Evolutionary conservation across 2,329 filamentous ascomycete species (phyloP), one percentile per base, ranked within the genome.

Genomic region (Thielaviopsis populi): DNA sequence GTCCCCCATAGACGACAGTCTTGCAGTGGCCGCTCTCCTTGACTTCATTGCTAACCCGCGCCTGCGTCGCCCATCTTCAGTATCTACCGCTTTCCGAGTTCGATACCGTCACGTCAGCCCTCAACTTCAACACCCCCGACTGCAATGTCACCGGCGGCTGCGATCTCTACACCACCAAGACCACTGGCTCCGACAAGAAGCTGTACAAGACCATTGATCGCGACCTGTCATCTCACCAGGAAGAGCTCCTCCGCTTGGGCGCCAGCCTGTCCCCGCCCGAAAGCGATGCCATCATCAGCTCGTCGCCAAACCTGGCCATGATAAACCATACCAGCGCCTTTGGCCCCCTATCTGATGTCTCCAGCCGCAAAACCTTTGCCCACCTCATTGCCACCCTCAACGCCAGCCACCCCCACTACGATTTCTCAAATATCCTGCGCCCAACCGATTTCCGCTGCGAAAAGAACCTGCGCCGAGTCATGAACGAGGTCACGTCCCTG

Each of bases 151-250:
- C 91, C 33, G 94, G 94, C 70, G 89, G 89, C 68, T 97, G 92
- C 79, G 94, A 99, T 74, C 81, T 97, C 19, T 99, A 96, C 79
- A 97, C 92, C 10, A 96, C 91, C 30, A 99, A 99, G 75, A 91
- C 94, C 37, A 91, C 92, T 63, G 91, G 91, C 56, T 86, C 87
- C 68, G 94, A 99, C 74, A 96, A 96, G 82, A 97, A 97, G 73
- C 80, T 99, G 8, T 96, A 96, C 79, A 95, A 91, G 75, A 89
- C 87, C 72, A 97, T 99, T 72, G 91, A 96, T 73, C 85, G 88
- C 71, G 91, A 89, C 37, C 83, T 99, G 66, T 91, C 95, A 74
- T 88, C 88, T 43, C 90, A 96, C 74, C 91, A 97, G 79, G 88
- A 91, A 69, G 89, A 91, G 7, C 83, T 95, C 1, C 79, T 96